Conservation (phyloP, 2,329 filamentous ascomycete species). For the Aaosphaeria arxii region DNA sequence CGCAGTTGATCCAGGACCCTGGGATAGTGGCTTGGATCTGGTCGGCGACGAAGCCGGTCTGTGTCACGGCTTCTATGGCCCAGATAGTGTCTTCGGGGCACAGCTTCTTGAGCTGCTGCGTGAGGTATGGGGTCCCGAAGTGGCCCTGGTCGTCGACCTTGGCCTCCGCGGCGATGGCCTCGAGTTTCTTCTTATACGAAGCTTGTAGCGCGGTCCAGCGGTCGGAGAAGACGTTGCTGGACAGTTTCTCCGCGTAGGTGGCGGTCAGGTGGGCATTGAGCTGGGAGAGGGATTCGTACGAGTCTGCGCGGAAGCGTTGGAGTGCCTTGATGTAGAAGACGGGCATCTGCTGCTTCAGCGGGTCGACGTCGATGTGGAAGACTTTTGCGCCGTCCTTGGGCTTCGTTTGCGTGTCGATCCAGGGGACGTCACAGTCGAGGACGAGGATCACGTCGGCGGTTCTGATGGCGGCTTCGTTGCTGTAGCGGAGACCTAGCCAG, state of each 20-base stretch:
- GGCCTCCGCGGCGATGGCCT: constrained; percentile 55
- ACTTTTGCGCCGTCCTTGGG: constrained; percentile 57
- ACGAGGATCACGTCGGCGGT: constrained; percentile 82
- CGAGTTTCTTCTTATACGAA: constrained; percentile 58
- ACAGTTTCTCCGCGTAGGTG: constrained; percentile 35
- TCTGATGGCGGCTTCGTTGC: constrained; percentile 68
- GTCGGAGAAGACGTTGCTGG: constrained; percentile 37
- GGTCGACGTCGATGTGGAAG: constrained; percentile 65
- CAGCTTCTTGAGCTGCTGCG: constrained; percentile 53
- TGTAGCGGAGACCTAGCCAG: constrained; percentile 65
- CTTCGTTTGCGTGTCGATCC: constrained; percentile 76
- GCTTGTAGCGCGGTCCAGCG: constrained; percentile 57
- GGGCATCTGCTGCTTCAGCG: constrained; percentile 62
- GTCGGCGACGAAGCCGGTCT: constrained; percentile 64
- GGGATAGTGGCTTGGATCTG: constrained; percentile 67
- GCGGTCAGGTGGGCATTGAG: constrained; percentile 61
- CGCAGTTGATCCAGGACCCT: constrained; percentile 77
- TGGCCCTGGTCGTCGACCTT: constrained; percentile 60
- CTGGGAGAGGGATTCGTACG: constrained; percentile 62
- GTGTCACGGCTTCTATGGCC: constrained; percentile 75
- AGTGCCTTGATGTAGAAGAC: constrained; percentile 57
- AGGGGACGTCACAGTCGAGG: constrained; percentile 86
- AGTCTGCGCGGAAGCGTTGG: constrained; percentile 51
- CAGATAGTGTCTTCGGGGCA: constrained; percentile 68
- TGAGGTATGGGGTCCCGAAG: constrained; percentile 60